Evolutionary conservation across 208 protist genomes (phyloP), one percentile per base, ranked within the genome.

Genomic region (Entamoeba invadens): DNA sequence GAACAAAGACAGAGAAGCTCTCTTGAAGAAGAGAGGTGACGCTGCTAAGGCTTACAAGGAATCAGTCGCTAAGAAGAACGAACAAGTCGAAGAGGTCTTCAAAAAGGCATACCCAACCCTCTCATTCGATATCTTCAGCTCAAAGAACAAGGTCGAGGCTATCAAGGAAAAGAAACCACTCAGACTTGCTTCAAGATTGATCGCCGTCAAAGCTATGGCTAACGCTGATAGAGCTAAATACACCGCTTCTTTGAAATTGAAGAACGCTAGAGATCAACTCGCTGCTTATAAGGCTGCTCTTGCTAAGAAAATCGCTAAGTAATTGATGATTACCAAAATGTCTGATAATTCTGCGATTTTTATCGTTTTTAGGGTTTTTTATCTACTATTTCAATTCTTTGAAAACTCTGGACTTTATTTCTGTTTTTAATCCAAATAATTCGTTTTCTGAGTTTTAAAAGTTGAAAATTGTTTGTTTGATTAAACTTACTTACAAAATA

Each of bases 1-100:
- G 46, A 98, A 99, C 96, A 97, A 98, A 95, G 96, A 99, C 97
- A 98, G 99, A 96, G 98, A 99, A 97, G 95, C 94, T 47, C 97
- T 99, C 94, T 97, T 99, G 72, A 98, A 98, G 93, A 95, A 96
- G 95, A 98, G 97, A 95, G 95, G 46, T 96, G 97, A 96, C 97
- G 98, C 97, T 97, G 97, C 96, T 96, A 96, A 94, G 96, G 96
- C 95, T 94, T 96, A 96, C 92, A 97, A 97, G 96, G 95, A 94
- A 92, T 8, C 25, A 18, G 21, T 35, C 25, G 21, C 57, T 87
- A 87, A 87, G 21, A 87, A 31, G 38, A n/a, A 35, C 8, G 57
- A 87, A 87, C 31, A 87, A 87, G 21, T 87, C 12, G 57, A 18
- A 42, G 38, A 87, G 38, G 57, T 38, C 21, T 87, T 87, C 25